Percentiles rank a stretch among this genome's conserved stretches.
phyloP scores from a whole-genome alignment of 495 filamentous ascomycete genomes.

The Tuber microsphaerosporum region DNA sequence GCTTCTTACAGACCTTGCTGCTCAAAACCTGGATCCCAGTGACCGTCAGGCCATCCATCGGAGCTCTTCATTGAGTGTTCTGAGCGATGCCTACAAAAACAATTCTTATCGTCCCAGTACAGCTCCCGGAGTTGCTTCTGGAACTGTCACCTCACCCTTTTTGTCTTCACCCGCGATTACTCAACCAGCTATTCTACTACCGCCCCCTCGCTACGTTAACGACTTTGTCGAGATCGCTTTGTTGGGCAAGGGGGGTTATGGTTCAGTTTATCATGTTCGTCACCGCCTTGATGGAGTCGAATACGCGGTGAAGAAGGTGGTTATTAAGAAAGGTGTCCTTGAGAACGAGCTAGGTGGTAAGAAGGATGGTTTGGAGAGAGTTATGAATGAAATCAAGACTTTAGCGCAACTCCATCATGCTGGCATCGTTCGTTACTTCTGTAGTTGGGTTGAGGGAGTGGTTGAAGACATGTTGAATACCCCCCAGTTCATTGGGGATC shows the following conservation, averaged over 20 bases:
- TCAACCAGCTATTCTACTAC: conserved; percentile 14
- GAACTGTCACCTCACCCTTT: conserved; percentile 18
- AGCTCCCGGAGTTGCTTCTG: conserved; percentile 18
- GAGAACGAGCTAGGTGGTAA: conserved; percentile 32
- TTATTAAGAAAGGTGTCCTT: conserved; percentile 48
- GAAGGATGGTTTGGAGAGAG: conserved; percentile 46
- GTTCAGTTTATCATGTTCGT: conserved; percentile 50
- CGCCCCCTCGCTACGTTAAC: conserved; percentile 19
- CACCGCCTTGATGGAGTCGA: conserved; percentile 50
- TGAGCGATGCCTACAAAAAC: conserved; percentile 19
- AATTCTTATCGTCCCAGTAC: conserved; percentile 19
- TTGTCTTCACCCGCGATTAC: background rate
- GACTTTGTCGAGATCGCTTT: conserved; percentile 26
- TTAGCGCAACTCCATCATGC: conserved; percentile 51
- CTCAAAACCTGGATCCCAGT: background rate
- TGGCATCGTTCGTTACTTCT: conserved; percentile 53
- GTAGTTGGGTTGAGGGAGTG: conserved; percentile 50
- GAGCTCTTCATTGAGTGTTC: conserved; percentile 25
- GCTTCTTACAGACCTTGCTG: conserved; percentile 15
- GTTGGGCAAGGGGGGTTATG: conserved; percentile 51
- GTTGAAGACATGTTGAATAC: conserved; percentile 13
- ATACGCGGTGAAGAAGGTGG: conserved; percentile 54
- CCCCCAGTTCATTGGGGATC: conserved; percentile 8
- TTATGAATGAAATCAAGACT: conserved; percentile 52
- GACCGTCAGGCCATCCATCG: conserved; percentile 18